phyloP scores from a whole-genome alignment of 1,284 basidiomycete genomes.

The Naganishia sp. region DNA sequence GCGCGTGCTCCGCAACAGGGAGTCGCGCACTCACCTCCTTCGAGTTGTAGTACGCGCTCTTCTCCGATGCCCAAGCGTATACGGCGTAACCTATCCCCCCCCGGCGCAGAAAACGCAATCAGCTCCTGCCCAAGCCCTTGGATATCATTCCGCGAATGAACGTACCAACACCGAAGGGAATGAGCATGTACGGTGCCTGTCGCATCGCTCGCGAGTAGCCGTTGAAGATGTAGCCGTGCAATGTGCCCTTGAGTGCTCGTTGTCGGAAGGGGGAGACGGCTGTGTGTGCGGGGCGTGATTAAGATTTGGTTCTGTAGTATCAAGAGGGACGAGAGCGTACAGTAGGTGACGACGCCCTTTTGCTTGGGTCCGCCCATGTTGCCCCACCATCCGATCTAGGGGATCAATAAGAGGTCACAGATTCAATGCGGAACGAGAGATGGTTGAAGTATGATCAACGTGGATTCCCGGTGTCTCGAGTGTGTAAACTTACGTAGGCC shows the following conservation, averaged over 20 bases:
- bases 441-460: neutral
- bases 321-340: conserved; percentile 59
- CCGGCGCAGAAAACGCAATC: neutral
- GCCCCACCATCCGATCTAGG: conserved; percentile 89
- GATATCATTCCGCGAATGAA: conserved; percentile 35
- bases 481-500: conserved; percentile 41
- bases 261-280: conserved; percentile 80
- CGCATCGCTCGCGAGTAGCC: conserved; percentile 74
- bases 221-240: conserved; percentile 81
- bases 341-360: conserved; percentile 76
- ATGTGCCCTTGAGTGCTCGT: conserved; percentile 68
- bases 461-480: no score
- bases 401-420: neutral
- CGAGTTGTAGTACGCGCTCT: conserved; percentile 54
- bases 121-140: neutral
- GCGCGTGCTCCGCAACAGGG: neutral
- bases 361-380: conserved; percentile 70
- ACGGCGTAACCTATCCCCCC: conserved; percentile 69
- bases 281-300: conserved; percentile 49
- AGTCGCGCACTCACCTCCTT: conserved; percentile 37
- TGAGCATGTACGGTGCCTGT: conserved; percentile 75
- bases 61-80: conserved; percentile 78
- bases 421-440: neutral
- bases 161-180: conserved; percentile 77
- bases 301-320: neutral